Evolutionary conservation across 2,329 filamentous ascomycete species (phyloP).

Genomic region (Coleophoma eucalyptorum): DNA sequence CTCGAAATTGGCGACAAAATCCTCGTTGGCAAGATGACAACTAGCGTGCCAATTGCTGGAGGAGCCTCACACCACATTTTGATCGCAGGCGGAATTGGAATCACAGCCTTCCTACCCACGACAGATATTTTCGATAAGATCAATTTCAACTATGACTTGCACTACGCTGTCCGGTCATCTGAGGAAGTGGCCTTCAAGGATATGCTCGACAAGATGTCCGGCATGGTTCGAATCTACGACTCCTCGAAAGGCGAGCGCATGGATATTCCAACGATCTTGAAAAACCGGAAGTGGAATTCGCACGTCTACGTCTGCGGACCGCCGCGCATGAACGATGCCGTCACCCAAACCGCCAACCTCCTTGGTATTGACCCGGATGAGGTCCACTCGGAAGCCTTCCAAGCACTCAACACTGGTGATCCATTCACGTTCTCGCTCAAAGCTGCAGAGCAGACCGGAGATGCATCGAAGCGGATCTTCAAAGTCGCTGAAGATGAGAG

Average conservation of each 20-base stretch:
- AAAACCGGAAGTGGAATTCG: conserved; percentile 44
- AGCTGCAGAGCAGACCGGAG: conserved; percentile 23
- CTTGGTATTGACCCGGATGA: conserved; percentile 43
- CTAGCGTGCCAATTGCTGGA: conserved; percentile 39
- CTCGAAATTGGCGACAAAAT: conserved; percentile 45
- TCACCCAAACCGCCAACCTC: conserved; percentile 34
- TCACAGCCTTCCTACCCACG: conserved; percentile 59
- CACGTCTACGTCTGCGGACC: conserved; percentile 62
- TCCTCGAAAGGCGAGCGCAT: conserved; percentile 46
- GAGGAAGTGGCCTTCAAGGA: conserved; percentile 53
- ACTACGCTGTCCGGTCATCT: conserved; percentile 52
- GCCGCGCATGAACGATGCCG: conserved; percentile 49
- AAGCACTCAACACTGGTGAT: conserved; percentile 48
- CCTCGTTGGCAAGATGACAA: conserved; percentile 45
- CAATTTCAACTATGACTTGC: conserved; percentile 48
- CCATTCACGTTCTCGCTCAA: conserved; percentile 54
- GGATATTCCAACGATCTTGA: conserved; percentile 44
- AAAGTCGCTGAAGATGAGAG: conserved; percentile 36
- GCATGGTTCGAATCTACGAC: conserved; percentile 48
- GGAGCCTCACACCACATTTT: conserved; percentile 57
- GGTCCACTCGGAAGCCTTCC: conserved; percentile 59
- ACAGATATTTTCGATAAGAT: conserved; percentile 37
- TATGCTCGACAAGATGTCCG: conserved; percentile 37
- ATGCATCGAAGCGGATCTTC: conserved; percentile 31
- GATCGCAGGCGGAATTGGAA: conserved; percentile 61